Evolutionary conservation across 2,329 filamentous ascomycete genomes (phyloP).

Genomic region (Penicillium sp.): DNA sequence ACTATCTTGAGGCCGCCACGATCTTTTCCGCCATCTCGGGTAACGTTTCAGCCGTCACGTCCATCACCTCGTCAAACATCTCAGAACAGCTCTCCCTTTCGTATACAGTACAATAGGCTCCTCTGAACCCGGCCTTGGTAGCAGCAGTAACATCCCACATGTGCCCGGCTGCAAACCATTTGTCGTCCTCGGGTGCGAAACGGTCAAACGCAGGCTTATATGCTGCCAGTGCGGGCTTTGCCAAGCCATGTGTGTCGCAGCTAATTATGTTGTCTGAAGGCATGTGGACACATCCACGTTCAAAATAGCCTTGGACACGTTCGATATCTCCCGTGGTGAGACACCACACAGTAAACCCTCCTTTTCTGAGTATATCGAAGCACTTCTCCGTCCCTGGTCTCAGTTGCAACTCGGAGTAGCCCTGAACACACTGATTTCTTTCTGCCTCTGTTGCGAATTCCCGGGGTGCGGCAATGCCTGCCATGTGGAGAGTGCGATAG

Average conservation of each 20-base stretch:
- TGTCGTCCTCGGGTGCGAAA: conserved; percentile 40
- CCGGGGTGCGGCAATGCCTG: conserved; percentile 41
- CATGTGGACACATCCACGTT: conserved; percentile 49
- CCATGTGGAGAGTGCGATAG: conserved; percentile 44
- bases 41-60: conserved; percentile 50
- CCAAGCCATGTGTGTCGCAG: conserved; percentile 50
- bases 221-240: conserved; percentile 51
- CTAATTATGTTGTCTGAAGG: conserved; percentile 51
- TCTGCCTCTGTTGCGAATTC: conserved; percentile 41
- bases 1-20: conserved; percentile 8
- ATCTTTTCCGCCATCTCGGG: conserved; percentile 49
- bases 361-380: conserved; percentile 42
- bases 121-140: conserved; percentile 50
- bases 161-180: conserved; percentile 60
- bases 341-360: conserved; percentile 54
- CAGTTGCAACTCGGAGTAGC: conserved; percentile 35
- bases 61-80: conserved; percentile 52
- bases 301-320: conserved; percentile 54
- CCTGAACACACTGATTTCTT: conserved; percentile 36
- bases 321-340: conserved; percentile 53
- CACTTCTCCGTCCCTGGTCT: conserved; percentile 38
- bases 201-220: conserved; percentile 47
- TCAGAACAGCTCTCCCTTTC: conserved; percentile 53
- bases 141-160: conserved; percentile 60
- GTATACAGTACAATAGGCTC: conserved; percentile 54